Percentiles rank a stretch among this genome's conserved stretches.
Conservation (phyloP, 116 monocot genomes). For the Posidonia oceanica region DNA sequence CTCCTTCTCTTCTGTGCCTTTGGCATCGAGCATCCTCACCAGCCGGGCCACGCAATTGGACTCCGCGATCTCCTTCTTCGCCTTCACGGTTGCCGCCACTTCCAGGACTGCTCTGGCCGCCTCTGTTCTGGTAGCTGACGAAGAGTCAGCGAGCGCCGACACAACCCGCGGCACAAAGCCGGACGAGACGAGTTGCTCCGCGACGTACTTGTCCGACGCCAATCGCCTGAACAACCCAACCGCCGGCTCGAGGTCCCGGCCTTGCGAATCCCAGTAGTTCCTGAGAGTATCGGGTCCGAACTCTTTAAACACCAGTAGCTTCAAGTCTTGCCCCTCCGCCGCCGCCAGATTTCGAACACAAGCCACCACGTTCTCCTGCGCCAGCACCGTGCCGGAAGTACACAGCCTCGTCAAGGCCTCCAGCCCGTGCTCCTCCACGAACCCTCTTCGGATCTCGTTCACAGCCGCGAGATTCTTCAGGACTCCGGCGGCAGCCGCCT, state of each 20-base stretch:
- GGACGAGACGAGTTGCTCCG: conserved; percentile 26
- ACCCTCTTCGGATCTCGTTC: conserved; percentile 26
- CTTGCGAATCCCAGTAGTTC: conserved; percentile 27
- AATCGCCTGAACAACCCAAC: conserved; percentile 46
- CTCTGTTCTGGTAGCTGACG: conserved; percentile 30
- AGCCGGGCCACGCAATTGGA: conserved; percentile 24
- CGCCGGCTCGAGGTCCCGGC: conserved; percentile 35
- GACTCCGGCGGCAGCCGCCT: conserved; percentile 56
- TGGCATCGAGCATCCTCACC: conserved; percentile 58
- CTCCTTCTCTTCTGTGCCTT: conserved; percentile 45
- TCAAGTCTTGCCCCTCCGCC: conserved; percentile 21
- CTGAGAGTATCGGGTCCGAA: conserved; percentile 38
- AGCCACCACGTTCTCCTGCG: conserved; percentile 43
- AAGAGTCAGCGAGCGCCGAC: conserved; percentile 17
- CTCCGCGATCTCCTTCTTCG: conserved; percentile 23
- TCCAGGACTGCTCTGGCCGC: conserved; percentile 34
- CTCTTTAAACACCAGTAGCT: conserved; percentile 35
- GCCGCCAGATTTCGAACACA: conserved; percentile 58
- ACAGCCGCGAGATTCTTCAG: conserved; percentile 53
- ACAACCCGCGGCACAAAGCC: conserved; percentile 33
- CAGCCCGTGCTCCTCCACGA: conserved; percentile 43
- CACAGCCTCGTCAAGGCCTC: conserved; percentile 31
- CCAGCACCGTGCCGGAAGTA: conserved; percentile 38
- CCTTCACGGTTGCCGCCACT: conserved; percentile 13
- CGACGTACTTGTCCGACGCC: conserved; percentile 31